Evolutionary conservation across 192 early-diverging fungal species (phyloP).

Genomic region (Paraglomus brasilianum): DNA sequence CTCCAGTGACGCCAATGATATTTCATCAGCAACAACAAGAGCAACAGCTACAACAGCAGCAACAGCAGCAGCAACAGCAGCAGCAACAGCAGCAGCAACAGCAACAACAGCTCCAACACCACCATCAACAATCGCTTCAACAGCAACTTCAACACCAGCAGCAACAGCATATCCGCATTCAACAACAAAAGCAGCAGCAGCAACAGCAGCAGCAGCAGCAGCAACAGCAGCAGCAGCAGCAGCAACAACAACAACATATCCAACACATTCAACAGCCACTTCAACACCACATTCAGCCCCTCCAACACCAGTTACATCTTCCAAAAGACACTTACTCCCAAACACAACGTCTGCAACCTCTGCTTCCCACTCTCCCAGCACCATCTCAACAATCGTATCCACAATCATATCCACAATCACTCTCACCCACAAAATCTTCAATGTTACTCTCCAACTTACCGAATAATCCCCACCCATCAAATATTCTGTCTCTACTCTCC

Average conservation of each 20-base stretch:
- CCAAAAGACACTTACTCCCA: constrained; percentile 5
- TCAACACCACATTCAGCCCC: constrained; percentile 5
- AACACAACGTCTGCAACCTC: not conserved
- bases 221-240: not conserved
- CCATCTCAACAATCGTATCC: constrained; percentile 1
- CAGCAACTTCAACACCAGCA: constrained; percentile 4
- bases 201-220: not conserved
- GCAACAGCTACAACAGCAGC: too few species aligned
- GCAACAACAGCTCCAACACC: not conserved
- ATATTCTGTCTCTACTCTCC: not conserved
- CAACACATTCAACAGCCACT: not conserved
- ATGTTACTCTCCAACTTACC: constrained; percentile 6
- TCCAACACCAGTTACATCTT: constrained; percentile 4
- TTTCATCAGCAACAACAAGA: too few species aligned
- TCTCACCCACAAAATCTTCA: not conserved
- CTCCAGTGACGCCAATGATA: too few species aligned
- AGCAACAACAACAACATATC: not conserved
- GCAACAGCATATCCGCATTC: not conserved
- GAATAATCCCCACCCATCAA: constrained; percentile 5
- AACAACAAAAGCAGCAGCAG: not conserved
- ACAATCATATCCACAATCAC: not conserved
- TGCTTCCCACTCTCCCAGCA: not conserved
- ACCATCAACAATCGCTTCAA: not conserved
- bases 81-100: too few species aligned
- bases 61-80: too few species aligned